Evolutionary conservation across 2,329 filamentous ascomycete species (phyloP).

Genomic region (Metarhizium humberi): DNA sequence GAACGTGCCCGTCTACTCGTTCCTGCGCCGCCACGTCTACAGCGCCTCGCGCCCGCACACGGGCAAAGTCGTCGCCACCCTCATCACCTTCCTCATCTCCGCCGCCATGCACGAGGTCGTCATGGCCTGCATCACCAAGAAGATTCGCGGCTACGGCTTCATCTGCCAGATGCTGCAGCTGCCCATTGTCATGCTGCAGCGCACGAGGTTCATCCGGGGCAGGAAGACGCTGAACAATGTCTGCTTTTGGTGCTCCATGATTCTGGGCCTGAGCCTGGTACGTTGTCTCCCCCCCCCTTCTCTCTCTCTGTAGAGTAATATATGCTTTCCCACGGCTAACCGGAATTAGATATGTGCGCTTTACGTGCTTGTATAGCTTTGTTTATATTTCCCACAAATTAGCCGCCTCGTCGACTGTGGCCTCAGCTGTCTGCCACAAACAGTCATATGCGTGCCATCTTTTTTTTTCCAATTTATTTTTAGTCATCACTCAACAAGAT

Average conservation of each 20-base stretch:
- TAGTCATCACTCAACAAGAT: no score
- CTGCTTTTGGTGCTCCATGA: constrained; percentile 89
- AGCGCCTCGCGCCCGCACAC: constrained; percentile 68
- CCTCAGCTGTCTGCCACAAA: no score
- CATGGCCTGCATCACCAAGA: constrained; percentile 97
- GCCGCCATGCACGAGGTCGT: constrained; percentile 89
- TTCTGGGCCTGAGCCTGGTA: constrained; percentile 73
- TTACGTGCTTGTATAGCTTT: constrained; percentile 37
- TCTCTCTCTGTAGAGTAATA: background rate
- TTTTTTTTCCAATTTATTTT: no score
- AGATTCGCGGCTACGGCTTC: constrained; percentile 89
- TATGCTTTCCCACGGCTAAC: background rate
- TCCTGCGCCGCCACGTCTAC: constrained; percentile 91
- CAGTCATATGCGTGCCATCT: no score
- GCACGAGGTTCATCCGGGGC: constrained; percentile 65
- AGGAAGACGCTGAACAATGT: constrained; percentile 77
- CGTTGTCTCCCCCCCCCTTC: constrained; percentile 27
- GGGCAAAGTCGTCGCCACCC: constrained; percentile 67
- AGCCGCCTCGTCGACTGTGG: no score
- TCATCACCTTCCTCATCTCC: constrained; percentile 86
- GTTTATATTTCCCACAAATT: no score
- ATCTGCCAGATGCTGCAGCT: constrained; percentile 93
- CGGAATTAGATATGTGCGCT: constrained; percentile 39
- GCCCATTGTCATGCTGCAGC: constrained; percentile 86
- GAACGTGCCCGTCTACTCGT: constrained; percentile 97